Evolutionary conservation across 2,329 filamentous ascomycete species (phyloP).

Genomic region (Calonectria henricotiae): DNA sequence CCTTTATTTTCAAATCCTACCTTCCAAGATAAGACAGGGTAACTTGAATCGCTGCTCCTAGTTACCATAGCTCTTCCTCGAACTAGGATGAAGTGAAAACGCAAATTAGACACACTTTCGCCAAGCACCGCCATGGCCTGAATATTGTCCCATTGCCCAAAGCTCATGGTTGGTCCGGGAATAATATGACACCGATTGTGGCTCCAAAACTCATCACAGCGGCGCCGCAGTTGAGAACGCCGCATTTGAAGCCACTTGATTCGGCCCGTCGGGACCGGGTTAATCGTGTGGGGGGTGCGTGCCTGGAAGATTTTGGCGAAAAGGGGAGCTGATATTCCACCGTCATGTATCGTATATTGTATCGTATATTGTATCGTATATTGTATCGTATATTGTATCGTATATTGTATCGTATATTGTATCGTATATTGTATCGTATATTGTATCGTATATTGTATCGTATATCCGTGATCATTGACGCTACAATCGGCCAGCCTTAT

Average conservation of each 20-base stretch:
- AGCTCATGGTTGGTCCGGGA: not conserved
- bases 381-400: constrained; percentile 8
- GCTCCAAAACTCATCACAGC: not conserved
- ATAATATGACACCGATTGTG: not conserved
- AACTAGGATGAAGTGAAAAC: no score
- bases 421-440: constrained; percentile 6
- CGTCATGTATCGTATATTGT: constrained; percentile 13
- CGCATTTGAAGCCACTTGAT: not conserved
- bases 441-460: constrained; percentile 8
- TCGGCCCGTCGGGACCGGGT: not conserved
- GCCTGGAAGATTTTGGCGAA: not conserved
- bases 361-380: constrained; percentile 6
- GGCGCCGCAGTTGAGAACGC: constrained; percentile 13
- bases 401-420: constrained; percentile 9
- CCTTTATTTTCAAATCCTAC: no score
- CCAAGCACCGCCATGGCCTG: no score
- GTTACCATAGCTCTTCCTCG: no score
- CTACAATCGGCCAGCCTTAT: not conserved
- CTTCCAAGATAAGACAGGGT: no score
- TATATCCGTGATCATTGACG: constrained; percentile 17
- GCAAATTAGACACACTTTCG: no score
- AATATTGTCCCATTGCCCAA: not conserved
- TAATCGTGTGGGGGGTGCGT: not conserved
- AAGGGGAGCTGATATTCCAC: not conserved
- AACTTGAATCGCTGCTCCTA: no score